Conservation (phyloP, 2,329 filamentous ascomycete genomes). For the Rosellinia necatrix region DNA sequence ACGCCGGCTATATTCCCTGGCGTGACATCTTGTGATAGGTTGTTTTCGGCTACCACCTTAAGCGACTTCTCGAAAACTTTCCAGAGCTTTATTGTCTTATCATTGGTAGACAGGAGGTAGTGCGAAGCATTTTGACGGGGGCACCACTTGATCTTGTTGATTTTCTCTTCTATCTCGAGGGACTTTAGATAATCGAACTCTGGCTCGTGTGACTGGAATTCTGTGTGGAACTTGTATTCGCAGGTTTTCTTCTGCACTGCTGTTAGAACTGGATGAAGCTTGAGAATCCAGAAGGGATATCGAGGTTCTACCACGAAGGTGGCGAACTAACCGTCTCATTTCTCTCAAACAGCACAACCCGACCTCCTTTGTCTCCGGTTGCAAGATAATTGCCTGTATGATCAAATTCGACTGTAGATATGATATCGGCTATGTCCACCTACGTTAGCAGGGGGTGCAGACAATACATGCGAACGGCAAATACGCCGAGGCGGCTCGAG, state of each 20-base stretch:
- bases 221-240: constrained; percentile 99
- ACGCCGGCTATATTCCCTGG: constrained; percentile 71
- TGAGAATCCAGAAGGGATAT: background rate
- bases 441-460: constrained; percentile 8
- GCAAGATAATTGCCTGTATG: constrained; percentile 88
- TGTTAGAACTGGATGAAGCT: constrained; percentile 23
- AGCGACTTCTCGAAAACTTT: constrained; percentile 99
- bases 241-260: constrained; percentile 91
- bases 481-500: background rate
- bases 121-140: constrained; percentile 97
- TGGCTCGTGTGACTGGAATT: constrained; percentile 98
- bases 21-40: constrained; percentile 91
- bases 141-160: constrained; percentile 99
- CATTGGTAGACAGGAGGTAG: constrained; percentile 96
- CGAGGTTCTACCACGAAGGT: background rate
- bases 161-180: constrained; percentile 99
- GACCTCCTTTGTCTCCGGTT: constrained; percentile 86
- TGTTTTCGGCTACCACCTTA: constrained; percentile 99
- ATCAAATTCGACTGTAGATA: constrained; percentile 89
- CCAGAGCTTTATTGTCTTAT: constrained; percentile 99
- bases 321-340: constrained; percentile 82
- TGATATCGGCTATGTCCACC: constrained; percentile 72
- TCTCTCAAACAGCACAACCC: constrained; percentile 85
- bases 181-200: constrained; percentile 99
- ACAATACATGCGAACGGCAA: background rate